Evolutionary conservation across 2,329 filamentous ascomycete genomes (phyloP), one percentile per base, ranked within the genome.

Genomic region (Colletotrichum phormii): DNA sequence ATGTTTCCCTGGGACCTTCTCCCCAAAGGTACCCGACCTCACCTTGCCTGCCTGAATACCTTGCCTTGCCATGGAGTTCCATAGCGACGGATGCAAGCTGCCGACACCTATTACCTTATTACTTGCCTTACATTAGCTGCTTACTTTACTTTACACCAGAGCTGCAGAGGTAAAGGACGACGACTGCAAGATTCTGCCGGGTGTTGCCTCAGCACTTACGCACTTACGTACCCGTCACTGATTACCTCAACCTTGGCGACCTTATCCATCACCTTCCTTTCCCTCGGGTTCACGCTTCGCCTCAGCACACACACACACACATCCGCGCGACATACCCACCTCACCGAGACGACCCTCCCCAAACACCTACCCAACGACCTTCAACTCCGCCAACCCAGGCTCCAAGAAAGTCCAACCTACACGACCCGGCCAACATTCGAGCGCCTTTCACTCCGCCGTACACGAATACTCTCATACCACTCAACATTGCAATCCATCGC

Each of bases 201-300:
- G 33, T 54, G 46, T 8, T 8, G 42, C 62, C 67, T 49, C 18
- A 49, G 18, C 42, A 49, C 42, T 66, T 66, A 60, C 67, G 62
- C 42, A 49, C 42, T 66, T 66, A 60, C 67, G 62, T 66, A 71
- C 62, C 54, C 67, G 33, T 71, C 42, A 65, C 63, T 35, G 55
- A 22, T 55, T 49, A 49, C 42, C 15, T 49, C n/a, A 60, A 61
- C 24, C 24, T 24, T 22, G 31, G 67, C 65, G 42, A 58, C 54
- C 57, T 71, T 42, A 29, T 31, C 59, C 35, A 12, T 54, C 66
- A 18, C 53, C 51, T 58, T 64, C 37, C 37, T 15, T 29, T 37
- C 42, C 42, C 18, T 49, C 42, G 42, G 42, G 42, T n/a, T 22
- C 42, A 49, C 42, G 42, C 42, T 49, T 49, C 42, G 42, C 42